Evolutionary conservation across 2,329 filamentous ascomycete species (phyloP), one percentile per base, ranked within the genome.

Genomic region (Dothistroma pini): DNA sequence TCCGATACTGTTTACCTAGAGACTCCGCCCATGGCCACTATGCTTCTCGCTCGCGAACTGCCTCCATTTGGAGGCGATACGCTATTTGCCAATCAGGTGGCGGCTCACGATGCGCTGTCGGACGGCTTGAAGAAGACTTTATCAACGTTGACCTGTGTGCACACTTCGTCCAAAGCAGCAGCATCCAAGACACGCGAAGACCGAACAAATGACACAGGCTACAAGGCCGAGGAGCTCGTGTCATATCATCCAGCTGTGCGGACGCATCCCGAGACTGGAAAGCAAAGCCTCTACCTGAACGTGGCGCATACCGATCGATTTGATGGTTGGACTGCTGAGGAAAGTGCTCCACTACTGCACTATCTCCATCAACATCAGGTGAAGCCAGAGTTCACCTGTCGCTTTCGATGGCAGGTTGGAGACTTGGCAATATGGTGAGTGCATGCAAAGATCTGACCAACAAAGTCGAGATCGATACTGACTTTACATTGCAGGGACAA

Each of bases 241-340:
- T 47, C 49, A 2, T 59, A 32, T 14, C 91, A 96, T 70, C 91
- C 91, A 0, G 79, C 93, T 60, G 84, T 96, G 1, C 81, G 90
- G 19, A 93, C 90, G 0, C 91, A 96, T 72, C 90, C 91, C 0
- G 76, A 73, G 12, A 95, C 91, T 0, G 89, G 90, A 9, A 88
- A 93, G 73, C 95, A 95, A 78, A 87, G 88, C 0, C 77, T 96
- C 12, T 96, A 84, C 68, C 84, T 96, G 34, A 96, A 95, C 73
- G 86, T 87, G 1, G 89, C 93, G 71, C 95, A 95, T 77, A 93
- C 89, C 4, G 86, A 90, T 56, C 82, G 86, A 38, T 93, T 96
- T 57, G 84, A 93, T 1, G 91, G 90, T 8, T 84, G 88, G 71
- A 95, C 95, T 76, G 89, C 90, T 71, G 91, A 95, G 71, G 91